Evolutionary conservation across 2,329 filamentous ascomycete species (phyloP), one percentile per base, ranked within the genome.

Genomic region (Neocatenulostroma microsporum): DNA sequence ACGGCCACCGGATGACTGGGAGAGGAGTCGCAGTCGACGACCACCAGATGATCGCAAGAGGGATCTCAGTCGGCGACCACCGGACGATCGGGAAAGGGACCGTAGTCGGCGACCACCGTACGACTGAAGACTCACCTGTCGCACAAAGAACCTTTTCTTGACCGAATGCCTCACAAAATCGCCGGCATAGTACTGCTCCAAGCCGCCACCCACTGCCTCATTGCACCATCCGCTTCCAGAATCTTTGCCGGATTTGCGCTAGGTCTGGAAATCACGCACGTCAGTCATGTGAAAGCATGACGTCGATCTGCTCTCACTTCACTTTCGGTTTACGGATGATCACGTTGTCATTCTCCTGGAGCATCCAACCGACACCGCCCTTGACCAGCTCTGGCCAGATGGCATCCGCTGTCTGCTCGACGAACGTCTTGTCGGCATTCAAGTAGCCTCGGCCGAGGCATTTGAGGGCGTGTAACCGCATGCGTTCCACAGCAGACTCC

Each of bases 381-480:
- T 74, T 68, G 21, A 74, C 70, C 53, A 96, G 63, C 34, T 77
- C 75, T 9, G 76, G 69, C 87, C 89, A 98, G n/a, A 63, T 67
- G 48, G 74, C 68, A 31, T 77, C 78, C 4, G 82, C 73, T 39
- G 76, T 72, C 54, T 70, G 72, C 62, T 91, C 84, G 34, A 94
- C 62, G 58, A 80, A 85, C 3, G 56, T 57, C 40, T 73, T 61
- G 36, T 86, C 83, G 7, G 86, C 80, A 14, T 66, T 76, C 46
- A 95, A 63, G 60, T 98, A 98, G 4, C 81, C 74, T 53, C 79
- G 75, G 1, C 86, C 87, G 37, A 96, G 74, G 57, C 87, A 91
- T 66, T 94, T 94, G 49, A 96, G 67, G 21, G 84, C 78, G 61
- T 88, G 82, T 48, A 76, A 68, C 48, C 82, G 71, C 55, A 95